Base-by-base conservation (phyloP, 176 grass and related monocot genomes). In the Eragrostis curvula region DNA sequence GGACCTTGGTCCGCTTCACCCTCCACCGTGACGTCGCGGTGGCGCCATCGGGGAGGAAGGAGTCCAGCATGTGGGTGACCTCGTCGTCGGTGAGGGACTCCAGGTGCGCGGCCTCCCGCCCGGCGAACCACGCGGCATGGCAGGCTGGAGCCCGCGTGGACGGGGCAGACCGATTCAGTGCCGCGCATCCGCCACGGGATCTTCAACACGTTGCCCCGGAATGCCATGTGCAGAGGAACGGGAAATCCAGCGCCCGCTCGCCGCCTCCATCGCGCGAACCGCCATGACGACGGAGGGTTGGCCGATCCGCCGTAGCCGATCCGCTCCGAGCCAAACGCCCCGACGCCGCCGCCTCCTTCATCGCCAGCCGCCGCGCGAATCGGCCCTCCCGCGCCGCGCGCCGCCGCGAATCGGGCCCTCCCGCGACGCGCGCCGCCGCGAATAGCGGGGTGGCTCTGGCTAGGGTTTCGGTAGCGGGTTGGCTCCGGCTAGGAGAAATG, bases 131-230 rank as follows among this genome's bases (percentile, higher is more conserved):
- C 70, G 91, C 51, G 92, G 85, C 36, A 82, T 66, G n/a, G n/a
- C 75, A 97, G 91, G 23, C 61, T 70, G 71, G 94, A 97, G 64
- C 63, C 75, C 9, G 52, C 64, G 58, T 92, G 87, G 55, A 94
- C 85, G 53, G 91, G 91, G 71, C 85, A 92, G 74, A 94, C 56
- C 30, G 87, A 97, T 53, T 74, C 81, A 3, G 94, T 92, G 84
- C 83, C 82, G 16, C 89, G 88, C 61, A 94, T 92, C 94, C 94
- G 94, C 89, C 89, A 71, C 5, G 94, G 94, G 66, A 92, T 89
- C 91, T 85, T 76, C 6, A 64, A 0, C 58, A 15, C 91, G 74
- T 85, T 70, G 6, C 84, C 59, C 32, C 7, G 6, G 70, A 89
- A 86, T 3, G 78, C 81, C 89, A 90, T 74, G 81, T 92, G 85